phyloP scores from a whole-genome alignment of 129 eudicot species.

The Silybum marianum region DNA sequence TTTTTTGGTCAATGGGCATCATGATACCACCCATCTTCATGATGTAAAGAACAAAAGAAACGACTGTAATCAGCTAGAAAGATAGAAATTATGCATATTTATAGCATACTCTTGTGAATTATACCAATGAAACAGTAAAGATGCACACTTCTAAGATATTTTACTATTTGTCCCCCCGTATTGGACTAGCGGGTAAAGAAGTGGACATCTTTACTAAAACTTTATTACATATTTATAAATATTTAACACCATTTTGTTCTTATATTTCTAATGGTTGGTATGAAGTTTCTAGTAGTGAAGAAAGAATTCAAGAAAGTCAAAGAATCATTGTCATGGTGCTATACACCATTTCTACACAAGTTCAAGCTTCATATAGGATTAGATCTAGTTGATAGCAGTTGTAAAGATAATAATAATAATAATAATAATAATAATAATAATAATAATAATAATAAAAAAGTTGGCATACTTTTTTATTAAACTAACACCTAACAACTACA shows the following conservation, averaged over 20 bases:
- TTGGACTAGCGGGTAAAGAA: not conserved
- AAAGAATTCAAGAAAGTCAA: not conserved
- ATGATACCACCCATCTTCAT: constrained; percentile 1
- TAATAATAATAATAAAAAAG: not conserved
- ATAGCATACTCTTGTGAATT: constrained; percentile 16
- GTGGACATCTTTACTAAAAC: not conserved
- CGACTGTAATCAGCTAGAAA: not conserved
- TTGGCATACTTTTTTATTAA: constrained; percentile 16
- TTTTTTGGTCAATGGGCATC: constrained; percentile 40
- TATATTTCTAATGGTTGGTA: not conserved
- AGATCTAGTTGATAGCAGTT: constrained; percentile 25
- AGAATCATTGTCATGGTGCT: not conserved
- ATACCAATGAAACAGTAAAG: constrained; percentile 8
- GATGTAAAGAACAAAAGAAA: not conserved
- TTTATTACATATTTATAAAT: not conserved
- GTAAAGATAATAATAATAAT: constrained; percentile 20
- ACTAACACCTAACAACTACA: constrained; percentile 14
- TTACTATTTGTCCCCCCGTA: not conserved
- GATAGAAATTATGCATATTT: constrained; percentile 1
- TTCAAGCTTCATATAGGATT: not conserved
- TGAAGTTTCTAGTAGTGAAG: not conserved
- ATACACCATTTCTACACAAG: constrained; percentile 13
- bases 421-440: no score
- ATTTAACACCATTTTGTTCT: not conserved
- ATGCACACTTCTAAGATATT: not conserved